Evolutionary conservation across 2,329 filamentous ascomycete genomes (phyloP).

Genomic region (Xylaria sp.): DNA sequence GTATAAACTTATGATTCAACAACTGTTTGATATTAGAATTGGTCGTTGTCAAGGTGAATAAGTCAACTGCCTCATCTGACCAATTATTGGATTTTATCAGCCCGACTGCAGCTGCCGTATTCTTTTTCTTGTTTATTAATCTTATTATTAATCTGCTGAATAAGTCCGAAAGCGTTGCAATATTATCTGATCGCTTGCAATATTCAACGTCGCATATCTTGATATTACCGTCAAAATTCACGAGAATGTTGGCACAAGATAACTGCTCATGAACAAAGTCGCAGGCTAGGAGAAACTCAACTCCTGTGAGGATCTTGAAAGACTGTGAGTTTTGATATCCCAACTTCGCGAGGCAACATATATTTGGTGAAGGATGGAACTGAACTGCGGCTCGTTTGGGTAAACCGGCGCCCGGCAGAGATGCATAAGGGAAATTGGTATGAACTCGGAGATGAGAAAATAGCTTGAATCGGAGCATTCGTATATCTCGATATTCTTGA

Average conservation of each 20-base stretch:
- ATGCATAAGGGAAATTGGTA: conserved; percentile 20
- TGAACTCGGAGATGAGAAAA: conserved; percentile 18
- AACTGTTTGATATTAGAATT: not conserved
- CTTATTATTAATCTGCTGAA: conserved; percentile 17
- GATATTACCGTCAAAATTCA: conserved; percentile 9
- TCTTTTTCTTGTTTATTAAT: conserved; percentile 17
- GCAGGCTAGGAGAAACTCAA: conserved; percentile 20
- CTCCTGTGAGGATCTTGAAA: conserved; percentile 4
- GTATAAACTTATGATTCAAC: conserved; percentile 2
- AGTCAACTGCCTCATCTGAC: not conserved
- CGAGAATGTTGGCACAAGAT: conserved; percentile 6
- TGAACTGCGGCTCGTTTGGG: conserved; percentile 16
- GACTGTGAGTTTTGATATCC: not conserved
- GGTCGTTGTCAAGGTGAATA: conserved; percentile 15
- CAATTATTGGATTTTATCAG: not conserved
- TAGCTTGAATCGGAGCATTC: conserved; percentile 3
- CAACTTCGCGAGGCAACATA: not conserved
- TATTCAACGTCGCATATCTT: conserved; percentile 25
- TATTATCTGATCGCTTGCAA: conserved; percentile 1
- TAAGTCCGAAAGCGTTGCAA: conserved; percentile 1
- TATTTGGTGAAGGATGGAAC: conserved; percentile 22
- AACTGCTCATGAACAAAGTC: conserved; percentile 6
- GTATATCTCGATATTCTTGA: conserved; percentile 23
- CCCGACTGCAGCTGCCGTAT: not conserved
- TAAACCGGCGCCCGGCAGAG: conserved; percentile 18